phyloP scores from a whole-genome alignment of 257 asterid species.

The Solanum chiquidenum region DNA sequence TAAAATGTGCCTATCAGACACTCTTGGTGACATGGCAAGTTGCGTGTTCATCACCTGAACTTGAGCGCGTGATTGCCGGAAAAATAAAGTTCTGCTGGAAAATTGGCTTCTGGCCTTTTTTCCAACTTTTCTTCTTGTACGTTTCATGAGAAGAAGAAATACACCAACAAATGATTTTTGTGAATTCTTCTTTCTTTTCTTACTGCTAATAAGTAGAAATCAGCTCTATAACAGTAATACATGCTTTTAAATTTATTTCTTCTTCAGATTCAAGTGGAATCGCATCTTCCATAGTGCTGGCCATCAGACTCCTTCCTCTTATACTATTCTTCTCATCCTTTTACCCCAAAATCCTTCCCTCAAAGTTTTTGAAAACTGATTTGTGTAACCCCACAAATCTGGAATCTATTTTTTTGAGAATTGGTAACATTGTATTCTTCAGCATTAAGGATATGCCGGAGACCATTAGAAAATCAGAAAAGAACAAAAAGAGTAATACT shows the following conservation, averaged over 20 bases:
- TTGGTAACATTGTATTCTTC: no score
- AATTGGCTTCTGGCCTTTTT: neutral
- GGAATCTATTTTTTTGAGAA: neutral
- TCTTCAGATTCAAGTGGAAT: neutral
- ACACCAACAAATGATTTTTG: neutral
- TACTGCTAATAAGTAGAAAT: neutral
- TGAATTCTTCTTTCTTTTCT: neutral
- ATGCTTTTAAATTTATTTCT: neutral
- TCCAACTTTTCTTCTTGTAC: neutral
- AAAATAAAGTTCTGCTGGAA: neutral
- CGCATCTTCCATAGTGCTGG: neutral
- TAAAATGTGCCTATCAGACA: neutral
- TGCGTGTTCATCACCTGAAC: neutral
- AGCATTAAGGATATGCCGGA: no score
- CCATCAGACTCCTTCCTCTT: neutral
- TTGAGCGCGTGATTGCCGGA: neutral
- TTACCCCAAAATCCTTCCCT: neutral
- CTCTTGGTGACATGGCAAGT: neutral
- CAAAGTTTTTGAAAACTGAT: neutral
- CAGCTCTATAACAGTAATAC: neutral
- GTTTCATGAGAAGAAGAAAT: neutral
- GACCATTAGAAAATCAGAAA: no score
- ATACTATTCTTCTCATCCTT: neutral
- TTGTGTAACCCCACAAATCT: neutral
- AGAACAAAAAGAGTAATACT: no score